Evolutionary conservation across 2,329 filamentous ascomycete genomes (phyloP), one percentile per base, ranked within the genome.

Genomic region (Aspergillus sp.): DNA sequence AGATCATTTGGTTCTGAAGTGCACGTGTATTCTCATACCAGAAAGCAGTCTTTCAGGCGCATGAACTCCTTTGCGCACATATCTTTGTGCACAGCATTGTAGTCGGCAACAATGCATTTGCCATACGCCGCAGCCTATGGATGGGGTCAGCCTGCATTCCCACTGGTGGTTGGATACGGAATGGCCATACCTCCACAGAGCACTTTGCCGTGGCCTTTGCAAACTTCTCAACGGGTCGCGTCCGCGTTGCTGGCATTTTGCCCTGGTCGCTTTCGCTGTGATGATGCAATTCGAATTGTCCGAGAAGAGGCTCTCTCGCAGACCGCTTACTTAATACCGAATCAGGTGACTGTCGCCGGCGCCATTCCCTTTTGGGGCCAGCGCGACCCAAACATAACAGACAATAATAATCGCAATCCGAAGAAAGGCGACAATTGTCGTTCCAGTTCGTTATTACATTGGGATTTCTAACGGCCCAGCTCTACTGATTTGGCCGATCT

Each of bases 41-140:
- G 65, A 67, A 90, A 95, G 68, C 93, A 97, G 60, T 95, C 80
- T 70, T 95, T 96, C 45, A 97, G 71, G 59, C 77, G 84, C 72
- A 94, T 77, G 62, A 99, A 97, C 66, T 96, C 91, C 52, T 84
- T 84, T 4, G 81, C 79, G 66, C 94, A 99, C 78, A 94, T 94
- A 67, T 96, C 90, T 68, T 95, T 95, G 62, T 91, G 83, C 3
- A 96, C 84, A 3, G 90, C 84, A 67, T 93, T 93, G 74, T 95
- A 97, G 67, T 97, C 93, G 36, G 84, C 83, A 47, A 93, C 82
- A 58, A 99, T 86, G 69, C 94, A 99, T 78, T 91, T 92, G 60
- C 93, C 94, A 66, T 97, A 99, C 11, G 83, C 78, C 2, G 90
- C 80, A 48, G 90, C 88, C 93, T 97, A 57, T 51, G 47, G 26